These are phyloP conservation scores for Russula abietina DNA, from an alignment of 768 basidiomycete species.

Conservation along the genomic window DNA sequence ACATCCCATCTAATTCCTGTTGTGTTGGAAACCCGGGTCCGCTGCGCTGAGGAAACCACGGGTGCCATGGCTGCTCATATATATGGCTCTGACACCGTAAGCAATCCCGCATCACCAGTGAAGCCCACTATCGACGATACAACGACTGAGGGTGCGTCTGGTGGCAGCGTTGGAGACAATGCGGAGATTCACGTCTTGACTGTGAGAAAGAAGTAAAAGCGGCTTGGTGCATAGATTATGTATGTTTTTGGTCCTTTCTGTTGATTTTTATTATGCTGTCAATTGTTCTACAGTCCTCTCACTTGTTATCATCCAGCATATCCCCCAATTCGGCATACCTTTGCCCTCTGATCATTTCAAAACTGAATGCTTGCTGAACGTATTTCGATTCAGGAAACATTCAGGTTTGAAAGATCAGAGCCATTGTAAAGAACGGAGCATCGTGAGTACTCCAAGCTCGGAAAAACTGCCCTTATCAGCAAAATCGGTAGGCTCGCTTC, in stretches of 20 bases:
- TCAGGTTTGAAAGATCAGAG: too few species aligned
- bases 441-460: constrained; percentile 62
- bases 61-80: too few species aligned
- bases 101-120: constrained; percentile 39
- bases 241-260: background rate
- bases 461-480: constrained; percentile 50
- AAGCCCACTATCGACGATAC: constrained; percentile 20
- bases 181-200: constrained; percentile 51
- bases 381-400: too few species aligned
- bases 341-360: constrained; percentile 26
- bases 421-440: constrained; percentile 58
- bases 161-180: constrained; percentile 21
- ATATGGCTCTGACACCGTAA: constrained; percentile 50
- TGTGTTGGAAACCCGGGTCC: background rate
- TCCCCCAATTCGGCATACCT: background rate
- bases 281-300: too few species aligned
- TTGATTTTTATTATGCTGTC: background rate
- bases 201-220: constrained; percentile 48
- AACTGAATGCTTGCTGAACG: constrained; percentile 52
- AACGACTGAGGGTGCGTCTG: constrained; percentile 20
- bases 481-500: constrained; percentile 33
- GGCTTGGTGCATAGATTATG: constrained; percentile 18
- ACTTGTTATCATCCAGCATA: background rate
- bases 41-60: too few species aligned
- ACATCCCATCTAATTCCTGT: background rate